Percentiles rank a stretch among this genome's conserved stretches.
Conservation (phyloP, 169 alveolate species). For the Plasmodium chabaudi region DNA sequence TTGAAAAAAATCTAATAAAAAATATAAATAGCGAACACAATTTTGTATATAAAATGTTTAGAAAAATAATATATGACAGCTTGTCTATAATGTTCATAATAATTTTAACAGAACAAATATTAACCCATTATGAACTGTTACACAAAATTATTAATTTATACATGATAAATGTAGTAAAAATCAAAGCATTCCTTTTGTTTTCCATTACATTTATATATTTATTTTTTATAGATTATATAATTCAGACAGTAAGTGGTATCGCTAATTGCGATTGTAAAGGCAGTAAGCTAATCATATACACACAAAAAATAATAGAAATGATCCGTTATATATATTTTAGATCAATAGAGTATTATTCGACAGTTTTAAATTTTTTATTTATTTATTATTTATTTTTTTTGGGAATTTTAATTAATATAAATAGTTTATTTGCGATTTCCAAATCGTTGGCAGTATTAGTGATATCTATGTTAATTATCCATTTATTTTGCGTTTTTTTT, state of each 20-base stretch:
- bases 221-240: slow-evolving; percentile 11
- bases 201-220: slow-evolving; percentile 24
- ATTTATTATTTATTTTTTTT: slow-evolving; percentile 49
- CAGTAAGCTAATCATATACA: not conserved
- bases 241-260: not conserved
- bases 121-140: slow-evolving; percentile 5
- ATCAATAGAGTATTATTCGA: slow-evolving; percentile 46
- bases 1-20: slow-evolving; percentile 1
- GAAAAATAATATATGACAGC: slow-evolving; percentile 27
- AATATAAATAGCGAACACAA: not conserved
- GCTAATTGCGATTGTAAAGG: not conserved
- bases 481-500: slow-evolving; percentile 17
- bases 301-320: not conserved
- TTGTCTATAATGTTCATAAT: slow-evolving; percentile 26
- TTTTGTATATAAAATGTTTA: not conserved
- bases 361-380: slow-evolving; percentile 35
- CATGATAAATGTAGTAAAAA: slow-evolving; percentile 3
- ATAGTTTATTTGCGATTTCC: slow-evolving; percentile 6
- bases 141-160: slow-evolving; percentile 10
- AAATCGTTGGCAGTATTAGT: slow-evolving; percentile 14
- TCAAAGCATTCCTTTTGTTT: slow-evolving; percentile 25
- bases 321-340: slow-evolving; percentile 23
- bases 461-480: slow-evolving; percentile 25
- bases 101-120: slow-evolving; percentile 16
- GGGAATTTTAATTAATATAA: slow-evolving; percentile 39